Conservation (phyloP, 306 rosid species). For the Cicer bijugum region DNA sequence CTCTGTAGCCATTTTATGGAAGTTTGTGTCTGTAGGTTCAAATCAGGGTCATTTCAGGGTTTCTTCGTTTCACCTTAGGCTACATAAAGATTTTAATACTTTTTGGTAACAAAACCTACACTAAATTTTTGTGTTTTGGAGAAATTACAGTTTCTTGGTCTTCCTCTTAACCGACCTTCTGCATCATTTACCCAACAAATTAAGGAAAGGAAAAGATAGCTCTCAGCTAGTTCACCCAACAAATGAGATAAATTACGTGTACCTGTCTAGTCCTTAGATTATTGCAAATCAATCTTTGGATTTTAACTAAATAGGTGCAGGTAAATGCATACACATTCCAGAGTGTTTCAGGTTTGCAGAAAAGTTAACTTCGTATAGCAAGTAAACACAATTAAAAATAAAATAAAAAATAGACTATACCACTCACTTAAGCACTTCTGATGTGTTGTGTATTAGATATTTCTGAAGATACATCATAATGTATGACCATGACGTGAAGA, state of each 20-base stretch:
- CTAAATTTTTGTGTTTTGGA: slow-evolving; percentile 11
- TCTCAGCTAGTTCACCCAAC: slow-evolving; percentile 23
- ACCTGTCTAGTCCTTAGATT: slow-evolving; percentile 14
- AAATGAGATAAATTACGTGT: slow-evolving; percentile 26
- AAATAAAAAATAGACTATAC: slow-evolving; percentile 25
- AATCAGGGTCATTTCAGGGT: not conserved
- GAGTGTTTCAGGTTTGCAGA: slow-evolving; percentile 11
- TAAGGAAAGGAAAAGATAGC: not conserved
- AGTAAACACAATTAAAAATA: not conserved
- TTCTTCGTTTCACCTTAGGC: slow-evolving; percentile 2
- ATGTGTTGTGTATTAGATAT: slow-evolving; percentile 63
- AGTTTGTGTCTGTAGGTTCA: not conserved
- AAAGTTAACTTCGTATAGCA: slow-evolving; percentile 35
- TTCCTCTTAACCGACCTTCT: slow-evolving; percentile 23
- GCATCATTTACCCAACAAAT: not conserved
- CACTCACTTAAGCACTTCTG: slow-evolving; percentile 75
- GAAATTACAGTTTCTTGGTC: slow-evolving; percentile 19
- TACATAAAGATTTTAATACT: slow-evolving; percentile 12
- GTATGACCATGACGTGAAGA: slow-evolving; percentile 79
- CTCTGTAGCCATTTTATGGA: not conserved
- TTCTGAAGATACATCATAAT: slow-evolving; percentile 85
- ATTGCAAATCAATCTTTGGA: slow-evolving; percentile 32
- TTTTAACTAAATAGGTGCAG: slow-evolving; percentile 33
- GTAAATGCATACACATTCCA: slow-evolving; percentile 17
- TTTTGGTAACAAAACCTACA: not conserved